phyloP scores from a whole-genome alignment of 768 basidiomycete genomes.

The Panaeolus cyanescens region DNA sequence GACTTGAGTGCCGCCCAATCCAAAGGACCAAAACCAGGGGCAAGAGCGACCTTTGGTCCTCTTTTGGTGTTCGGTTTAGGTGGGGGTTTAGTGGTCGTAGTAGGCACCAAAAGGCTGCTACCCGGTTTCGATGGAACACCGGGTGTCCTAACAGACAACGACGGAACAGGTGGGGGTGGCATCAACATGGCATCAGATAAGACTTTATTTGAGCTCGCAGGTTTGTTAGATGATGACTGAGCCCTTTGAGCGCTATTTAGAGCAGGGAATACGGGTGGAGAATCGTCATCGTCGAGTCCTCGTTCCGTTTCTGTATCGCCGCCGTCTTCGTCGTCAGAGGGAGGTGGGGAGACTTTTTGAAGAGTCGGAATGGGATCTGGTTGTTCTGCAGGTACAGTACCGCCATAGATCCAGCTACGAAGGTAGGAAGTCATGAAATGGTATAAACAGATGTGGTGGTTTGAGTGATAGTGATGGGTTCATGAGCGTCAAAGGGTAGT shows the following conservation, averaged over 20 bases:
- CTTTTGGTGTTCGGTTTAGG: slow-evolving; percentile 56
- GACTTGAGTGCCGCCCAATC: slow-evolving; percentile 93
- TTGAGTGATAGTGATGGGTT: slow-evolving; percentile 6
- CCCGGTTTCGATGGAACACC: slow-evolving; percentile 33
- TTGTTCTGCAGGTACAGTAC: slow-evolving; percentile 28
- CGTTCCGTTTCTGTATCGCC: slow-evolving; percentile 36
- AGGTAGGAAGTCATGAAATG: slow-evolving; percentile 59
- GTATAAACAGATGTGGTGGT: slow-evolving; percentile 8
- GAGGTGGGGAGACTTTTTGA: slow-evolving; percentile 39
- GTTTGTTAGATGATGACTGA: slow-evolving; percentile 25
- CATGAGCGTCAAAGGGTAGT: slow-evolving; percentile 3
- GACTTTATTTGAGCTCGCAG: no score
- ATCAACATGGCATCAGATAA: slow-evolving; percentile 52
- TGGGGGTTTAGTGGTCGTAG: slow-evolving; percentile 64
- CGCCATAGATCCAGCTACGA: slow-evolving; percentile 54
- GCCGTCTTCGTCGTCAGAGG: slow-evolving; percentile 43
- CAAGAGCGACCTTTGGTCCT: slow-evolving; percentile 77
- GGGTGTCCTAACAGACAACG: slow-evolving; percentile 40
- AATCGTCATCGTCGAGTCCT: slow-evolving; percentile 49
- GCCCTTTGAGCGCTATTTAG: slow-evolving; percentile 72
- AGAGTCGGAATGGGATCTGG: slow-evolving; percentile 32
- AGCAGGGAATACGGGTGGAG: slow-evolving; percentile 75
- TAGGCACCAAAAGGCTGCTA: slow-evolving; percentile 56
- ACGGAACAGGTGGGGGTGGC: slow-evolving; percentile 53
- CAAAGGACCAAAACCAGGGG: slow-evolving; percentile 87